These are phyloP conservation scores for Keqinozyma sinolaborantium DNA, from an alignment of 1,139 yeast species.

Conservation along the genomic window DNA sequence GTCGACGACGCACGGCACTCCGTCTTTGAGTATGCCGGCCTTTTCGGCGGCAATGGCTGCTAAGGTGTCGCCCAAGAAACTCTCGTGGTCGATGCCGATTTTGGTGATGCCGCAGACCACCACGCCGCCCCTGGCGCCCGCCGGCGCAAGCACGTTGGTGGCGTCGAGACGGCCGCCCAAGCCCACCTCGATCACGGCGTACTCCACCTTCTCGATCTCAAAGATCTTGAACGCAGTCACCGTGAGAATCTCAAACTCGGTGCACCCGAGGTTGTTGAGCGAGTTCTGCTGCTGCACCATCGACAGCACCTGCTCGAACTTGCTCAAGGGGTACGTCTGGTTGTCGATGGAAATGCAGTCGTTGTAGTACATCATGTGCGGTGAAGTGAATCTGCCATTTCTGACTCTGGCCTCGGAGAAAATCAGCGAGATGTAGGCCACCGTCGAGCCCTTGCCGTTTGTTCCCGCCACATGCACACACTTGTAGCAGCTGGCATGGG, in stretches of 20 bases:
- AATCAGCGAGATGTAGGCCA: slow-evolving; percentile 70
- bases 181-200: slow-evolving; percentile 87
- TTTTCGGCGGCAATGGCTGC: slow-evolving; percentile 68
- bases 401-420: slow-evolving; percentile 44
- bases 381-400: slow-evolving; percentile 84
- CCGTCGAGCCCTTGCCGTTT: slow-evolving; percentile 90
- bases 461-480: slow-evolving; percentile 90
- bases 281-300: slow-evolving; percentile 34
- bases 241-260: slow-evolving; percentile 83
- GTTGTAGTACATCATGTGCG: slow-evolving; percentile 69
- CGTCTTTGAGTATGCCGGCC: slow-evolving; percentile 73
- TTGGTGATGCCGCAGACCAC: slow-evolving; percentile 77
- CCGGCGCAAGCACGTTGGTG: slow-evolving; percentile 59
- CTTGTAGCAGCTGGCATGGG: slow-evolving; percentile 53
- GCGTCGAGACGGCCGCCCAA: slow-evolving; percentile 88
- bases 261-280: slow-evolving; percentile 52
- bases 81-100: slow-evolving; percentile 82
- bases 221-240: slow-evolving; percentile 82
- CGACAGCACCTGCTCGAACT: slow-evolving; percentile 45
- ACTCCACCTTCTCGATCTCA: slow-evolving; percentile 51
- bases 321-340: slow-evolving; percentile 42
- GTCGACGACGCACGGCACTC: slow-evolving; percentile 68
- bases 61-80: slow-evolving; percentile 63
- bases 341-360: slow-evolving; percentile 75
- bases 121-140: slow-evolving; percentile 21